Evolutionary conservation across 1,284 basidiomycete species (phyloP).

Genomic region (Sanguinoderma infundibulare): DNA sequence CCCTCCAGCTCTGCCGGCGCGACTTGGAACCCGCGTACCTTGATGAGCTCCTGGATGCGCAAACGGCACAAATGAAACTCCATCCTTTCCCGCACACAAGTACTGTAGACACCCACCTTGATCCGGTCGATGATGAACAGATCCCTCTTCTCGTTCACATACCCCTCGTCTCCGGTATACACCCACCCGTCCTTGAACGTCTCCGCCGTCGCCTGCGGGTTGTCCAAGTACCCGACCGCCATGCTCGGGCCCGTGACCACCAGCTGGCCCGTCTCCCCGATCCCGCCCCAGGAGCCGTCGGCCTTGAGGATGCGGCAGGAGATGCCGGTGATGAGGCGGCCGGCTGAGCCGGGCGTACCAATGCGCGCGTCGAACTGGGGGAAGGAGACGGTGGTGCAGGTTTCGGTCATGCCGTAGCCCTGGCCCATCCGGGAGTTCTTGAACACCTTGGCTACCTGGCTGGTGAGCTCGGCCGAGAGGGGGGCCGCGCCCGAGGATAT

Average conservation of each 20-base stretch:
- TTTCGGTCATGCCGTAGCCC: conserved; percentile 56
- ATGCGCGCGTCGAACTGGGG: conserved; percentile 30
- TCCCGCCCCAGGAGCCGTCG: conserved; percentile 44
- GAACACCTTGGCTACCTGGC: conserved; percentile 56
- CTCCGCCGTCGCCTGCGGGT: conserved; percentile 45
- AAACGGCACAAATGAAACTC: neutral
- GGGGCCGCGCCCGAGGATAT: conserved; percentile 78
- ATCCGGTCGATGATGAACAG: conserved; percentile 50
- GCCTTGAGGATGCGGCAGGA: conserved; percentile 42
- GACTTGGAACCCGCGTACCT: conserved; percentile 73
- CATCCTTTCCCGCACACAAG: too few relatives aligned
- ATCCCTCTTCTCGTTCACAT: conserved; percentile 43
- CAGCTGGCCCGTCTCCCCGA: conserved; percentile 47
- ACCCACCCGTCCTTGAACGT: conserved; percentile 51
- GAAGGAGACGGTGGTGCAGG: conserved; percentile 50
- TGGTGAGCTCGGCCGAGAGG: conserved; percentile 65
- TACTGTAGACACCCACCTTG: conserved; percentile 36
- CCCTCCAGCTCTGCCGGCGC: conserved; percentile 47
- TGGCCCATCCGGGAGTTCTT: conserved; percentile 67
- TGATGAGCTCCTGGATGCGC: conserved; percentile 56
- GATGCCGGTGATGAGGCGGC: conserved; percentile 43
- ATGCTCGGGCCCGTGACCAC: conserved; percentile 44
- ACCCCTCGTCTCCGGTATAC: conserved; percentile 48
- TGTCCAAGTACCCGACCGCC: conserved; percentile 46
- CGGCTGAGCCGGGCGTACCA: conserved; percentile 41